Percentiles rank a stretch among this genome's conserved stretches.
Conservation (phyloP, 2,329 filamentous ascomycete genomes). For the Pseudogymnoascus destructans region DNA sequence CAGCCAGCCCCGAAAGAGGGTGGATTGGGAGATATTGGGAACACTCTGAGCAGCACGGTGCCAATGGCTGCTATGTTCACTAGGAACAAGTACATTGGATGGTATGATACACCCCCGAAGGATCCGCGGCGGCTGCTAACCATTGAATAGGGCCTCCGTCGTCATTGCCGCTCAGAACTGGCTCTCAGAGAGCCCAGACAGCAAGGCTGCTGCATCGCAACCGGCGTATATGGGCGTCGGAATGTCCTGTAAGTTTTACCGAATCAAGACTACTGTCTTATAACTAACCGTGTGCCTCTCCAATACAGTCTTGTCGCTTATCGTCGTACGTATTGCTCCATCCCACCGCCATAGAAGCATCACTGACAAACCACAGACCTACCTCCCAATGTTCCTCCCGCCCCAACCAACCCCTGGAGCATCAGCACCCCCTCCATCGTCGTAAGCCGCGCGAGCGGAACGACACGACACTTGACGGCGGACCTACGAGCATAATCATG, state of each 20-base stretch:
- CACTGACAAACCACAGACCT: constrained; percentile 32
- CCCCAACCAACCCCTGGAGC: constrained; percentile 29
- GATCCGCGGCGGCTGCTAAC: not conserved
- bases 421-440: not conserved
- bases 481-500: constrained; percentile 3
- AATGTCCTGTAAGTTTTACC: constrained; percentile 54
- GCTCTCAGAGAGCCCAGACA: constrained; percentile 60
- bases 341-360: not conserved
- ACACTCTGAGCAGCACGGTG: constrained; percentile 61
- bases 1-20: constrained; percentile 54
- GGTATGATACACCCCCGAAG: constrained; percentile 31
- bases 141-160: constrained; percentile 49
- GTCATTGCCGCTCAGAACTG: constrained; percentile 64
- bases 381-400: constrained; percentile 53
- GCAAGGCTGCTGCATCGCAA: constrained; percentile 50
- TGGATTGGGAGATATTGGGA: constrained; percentile 52
- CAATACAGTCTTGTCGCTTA: constrained; percentile 23
- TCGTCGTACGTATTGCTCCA: constrained; percentile 29
- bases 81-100: constrained; percentile 67
- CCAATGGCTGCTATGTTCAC: constrained; percentile 96
- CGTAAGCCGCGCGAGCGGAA: not conserved
- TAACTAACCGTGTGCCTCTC: constrained; percentile 3
- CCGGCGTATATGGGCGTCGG: constrained; percentile 63
- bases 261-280: not conserved
- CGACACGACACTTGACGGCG: not conserved